Base-by-base conservation (phyloP, 148 eudicot genomes). In the Rheum nobile region DNA sequence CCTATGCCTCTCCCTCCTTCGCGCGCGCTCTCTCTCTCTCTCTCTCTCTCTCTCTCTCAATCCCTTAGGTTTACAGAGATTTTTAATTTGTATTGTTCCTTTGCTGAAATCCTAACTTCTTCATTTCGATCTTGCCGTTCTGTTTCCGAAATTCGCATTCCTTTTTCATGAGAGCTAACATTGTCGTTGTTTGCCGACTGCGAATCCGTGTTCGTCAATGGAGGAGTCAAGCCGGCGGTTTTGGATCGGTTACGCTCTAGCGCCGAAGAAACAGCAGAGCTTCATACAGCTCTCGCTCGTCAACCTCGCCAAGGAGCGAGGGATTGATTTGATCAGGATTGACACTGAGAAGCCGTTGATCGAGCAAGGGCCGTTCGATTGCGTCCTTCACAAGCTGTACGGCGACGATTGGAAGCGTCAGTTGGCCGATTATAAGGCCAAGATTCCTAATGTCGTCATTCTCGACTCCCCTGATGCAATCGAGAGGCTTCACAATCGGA, bases 321-420 rank as follows among this genome's bases (percentile, higher is more conserved):
- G 85, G 0, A 82, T 89, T 69, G 86, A 85, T 75, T 76, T 89
- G 67, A 54, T 85, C 71, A 80, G 71, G 74, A 89, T 89, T 74
- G 89, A 89, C 29, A 75, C 83, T 7, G 82, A 52, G 0, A 81
- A 42, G 52, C 89, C 91, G 2, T 61, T 89, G 71, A 74, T 79
- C 14, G 82, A 81, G 3, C 94, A 89, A 75, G 94, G 94, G 26
- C 94, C 89, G 55, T 89, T 89, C 85, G 86, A 89, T 78, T 84
- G 91, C 65, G 80, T 89, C 21, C 78, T 89, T 3, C 94, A 89
- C 75, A 89, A 89, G 76, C 32, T 85, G 4, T 77, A 72, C 82
- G 89, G 89, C 14, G 84, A 85, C 39, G 88, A 87, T 61, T 89
- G 91, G 94, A 84, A 84, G 82, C 50, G 28, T 0, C 83, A 89